Evolutionary conservation across 106 monocot genomes (phyloP).

Genomic region (Vanilla planifolia): DNA sequence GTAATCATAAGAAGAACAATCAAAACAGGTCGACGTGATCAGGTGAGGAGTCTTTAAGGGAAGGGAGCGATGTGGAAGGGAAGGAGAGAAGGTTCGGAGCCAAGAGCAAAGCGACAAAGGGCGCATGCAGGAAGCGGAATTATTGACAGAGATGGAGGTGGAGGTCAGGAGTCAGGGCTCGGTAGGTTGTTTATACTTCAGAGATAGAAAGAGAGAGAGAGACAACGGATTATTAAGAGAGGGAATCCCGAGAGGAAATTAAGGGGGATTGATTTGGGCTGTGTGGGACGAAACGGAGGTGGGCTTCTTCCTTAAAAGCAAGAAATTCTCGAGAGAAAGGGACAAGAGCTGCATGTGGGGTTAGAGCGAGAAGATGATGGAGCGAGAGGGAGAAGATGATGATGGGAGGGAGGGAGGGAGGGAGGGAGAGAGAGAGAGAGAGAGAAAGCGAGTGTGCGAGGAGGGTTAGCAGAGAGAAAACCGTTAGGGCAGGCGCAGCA

Average conservation of each 20-base stretch:
- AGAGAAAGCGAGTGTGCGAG: neutral
- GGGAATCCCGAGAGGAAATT: too few relatives aligned
- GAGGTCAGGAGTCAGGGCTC: neutral
- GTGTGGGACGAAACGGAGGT: too few relatives aligned
- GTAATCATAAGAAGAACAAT: neutral
- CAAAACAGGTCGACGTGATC: neutral
- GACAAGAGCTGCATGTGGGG: too few relatives aligned
- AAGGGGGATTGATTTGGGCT: too few relatives aligned
- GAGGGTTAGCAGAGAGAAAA: neutral
- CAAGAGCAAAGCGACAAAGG: conserved; percentile 8
- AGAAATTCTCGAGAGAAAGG: too few relatives aligned
- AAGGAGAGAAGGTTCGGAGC: neutral
- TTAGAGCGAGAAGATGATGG: too few relatives aligned
- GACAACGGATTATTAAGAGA: too few relatives aligned
- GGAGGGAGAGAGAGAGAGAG: neutral
- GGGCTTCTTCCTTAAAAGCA: too few relatives aligned
- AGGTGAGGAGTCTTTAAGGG: neutral
- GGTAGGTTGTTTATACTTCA: too few relatives aligned
- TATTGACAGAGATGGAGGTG: conserved; percentile 8
- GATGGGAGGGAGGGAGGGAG: too few relatives aligned
- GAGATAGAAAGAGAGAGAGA: too few relatives aligned
- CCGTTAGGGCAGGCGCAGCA: neutral
- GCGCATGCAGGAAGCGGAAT: conserved; percentile 5
- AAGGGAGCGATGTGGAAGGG: neutral
- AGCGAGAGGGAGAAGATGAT: too few relatives aligned